These are phyloP conservation scores for Botrytis fabae DNA, from an alignment of 2,329 filamentous ascomycete species.

Conservation along the genomic window DNA sequence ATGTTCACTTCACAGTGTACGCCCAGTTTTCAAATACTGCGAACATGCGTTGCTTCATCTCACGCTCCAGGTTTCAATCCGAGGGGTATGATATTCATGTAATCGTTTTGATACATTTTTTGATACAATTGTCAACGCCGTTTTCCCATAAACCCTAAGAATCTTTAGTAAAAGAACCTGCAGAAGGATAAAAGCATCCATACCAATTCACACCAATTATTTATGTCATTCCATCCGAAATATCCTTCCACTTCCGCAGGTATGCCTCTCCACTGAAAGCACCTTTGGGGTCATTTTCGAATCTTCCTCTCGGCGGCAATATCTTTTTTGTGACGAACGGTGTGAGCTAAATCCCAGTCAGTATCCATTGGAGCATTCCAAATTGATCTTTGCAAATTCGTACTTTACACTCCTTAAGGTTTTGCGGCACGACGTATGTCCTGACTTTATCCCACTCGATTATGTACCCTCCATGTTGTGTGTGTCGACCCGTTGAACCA, in stretches of 20 bases:
- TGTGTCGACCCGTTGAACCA: conserved; percentile 83
- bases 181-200: neutral
- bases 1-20: neutral
- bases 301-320: conserved; percentile 53
- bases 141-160: conserved; percentile 19
- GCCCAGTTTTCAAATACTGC: neutral
- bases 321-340: conserved; percentile 72
- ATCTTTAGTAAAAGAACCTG: conserved; percentile 6
- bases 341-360: conserved; percentile 60
- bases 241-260: conserved; percentile 62
- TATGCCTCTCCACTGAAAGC: conserved; percentile 63
- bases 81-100: conserved; percentile 23
- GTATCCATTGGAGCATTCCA: neutral
- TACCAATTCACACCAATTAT: conserved; percentile 3
- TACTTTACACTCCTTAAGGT: conserved; percentile 72
- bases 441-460: conserved; percentile 87
- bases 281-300: conserved; percentile 53
- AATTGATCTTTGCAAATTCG: conserved; percentile 28
- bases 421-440: conserved; percentile 79
- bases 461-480: conserved; percentile 77
- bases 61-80: neutral
- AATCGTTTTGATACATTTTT: conserved; percentile 25
- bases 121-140: conserved; percentile 26
- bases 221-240: conserved; percentile 18
- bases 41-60: neutral